Percentiles rank a stretch among this genome's conserved stretches.
Evolutionary conservation across 345 rosid genomes (phyloP).

Genomic region (Sisymbrium altissimum): DNA sequence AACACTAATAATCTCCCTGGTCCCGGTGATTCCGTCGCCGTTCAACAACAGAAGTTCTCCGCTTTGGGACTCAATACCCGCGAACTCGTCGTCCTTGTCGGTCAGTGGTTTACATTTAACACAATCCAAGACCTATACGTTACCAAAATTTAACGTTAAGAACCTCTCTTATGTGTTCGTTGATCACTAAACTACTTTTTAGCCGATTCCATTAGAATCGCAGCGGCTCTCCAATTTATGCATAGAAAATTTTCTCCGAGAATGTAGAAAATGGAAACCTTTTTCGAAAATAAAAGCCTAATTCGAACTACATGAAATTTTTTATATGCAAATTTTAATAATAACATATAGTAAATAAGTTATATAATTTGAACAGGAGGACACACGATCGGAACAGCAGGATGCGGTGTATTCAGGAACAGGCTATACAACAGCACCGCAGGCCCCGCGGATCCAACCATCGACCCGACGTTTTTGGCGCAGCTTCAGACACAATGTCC

Average conservation of each 20-base stretch:
- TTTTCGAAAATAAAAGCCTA: too few species aligned
- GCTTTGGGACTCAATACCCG: constrained; percentile 40
- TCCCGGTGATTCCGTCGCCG: constrained; percentile 38
- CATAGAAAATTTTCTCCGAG: not conserved
- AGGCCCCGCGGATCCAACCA: constrained; percentile 40
- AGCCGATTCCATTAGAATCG: too few species aligned
- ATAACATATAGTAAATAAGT: not conserved
- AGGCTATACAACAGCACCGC: constrained; percentile 40
- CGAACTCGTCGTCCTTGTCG: constrained; percentile 50
- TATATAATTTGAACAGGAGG: constrained; percentile 36
- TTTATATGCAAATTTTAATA: not conserved
- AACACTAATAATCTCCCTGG: constrained; percentile 37
- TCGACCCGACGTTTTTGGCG: constrained; percentile 34
- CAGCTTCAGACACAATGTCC: constrained; percentile 46
- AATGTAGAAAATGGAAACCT: not conserved
- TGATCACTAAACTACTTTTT: not conserved
- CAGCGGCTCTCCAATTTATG: too few species aligned
- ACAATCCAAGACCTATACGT: not conserved
- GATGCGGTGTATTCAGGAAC: constrained; percentile 39
- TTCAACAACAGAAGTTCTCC: constrained; percentile 42
- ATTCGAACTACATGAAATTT: not conserved
- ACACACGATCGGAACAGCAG: constrained; percentile 57
- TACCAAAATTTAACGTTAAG: not conserved
- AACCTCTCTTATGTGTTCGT: not conserved
- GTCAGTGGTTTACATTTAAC: constrained; percentile 23